Base-by-base conservation (phyloP, 495 filamentous ascomycete genomes). In the Pseudotulostoma volvatum region DNA sequence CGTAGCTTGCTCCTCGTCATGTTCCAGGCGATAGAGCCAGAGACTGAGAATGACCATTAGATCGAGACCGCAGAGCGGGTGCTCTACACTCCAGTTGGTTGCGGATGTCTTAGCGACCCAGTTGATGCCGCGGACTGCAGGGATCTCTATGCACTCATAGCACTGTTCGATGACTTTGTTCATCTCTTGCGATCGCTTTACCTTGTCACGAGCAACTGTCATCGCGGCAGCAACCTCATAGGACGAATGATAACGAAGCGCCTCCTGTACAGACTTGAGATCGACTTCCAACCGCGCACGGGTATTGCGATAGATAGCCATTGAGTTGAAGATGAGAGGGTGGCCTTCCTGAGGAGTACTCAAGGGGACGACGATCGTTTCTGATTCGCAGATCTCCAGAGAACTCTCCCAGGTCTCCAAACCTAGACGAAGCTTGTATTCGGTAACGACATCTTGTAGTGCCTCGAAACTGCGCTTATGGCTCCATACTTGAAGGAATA, bases 11-110 rank as follows among this genome's bases (percentile, higher is more conserved):
- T 96, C 92, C 47, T 92, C 84, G 70, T 97, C 90, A 68, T 95
- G 85, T 82, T 97, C 90, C 67, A 97, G 77, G 61, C 84, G 82
- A 67, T 93, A 95, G 52, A 97, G 76, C 90, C 90, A 97, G 47
- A 97, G 68, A 55, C 81, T 94, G 51, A 97, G 82, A 49, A 95
- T 94, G 64, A 97, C 88, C 79, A 97, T 95, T 51, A 97, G 71
- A 59, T 97, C 90, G 62, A 97, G 71, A 46, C 86, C 92, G 54
- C 86, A 93, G 30, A 97, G 76, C 20, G 92, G 90, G 56, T 97
- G 90, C 66, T 97, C 90, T 34, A 96, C 79, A 62, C 90, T 97
- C 90, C 90, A 97, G 66, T 97, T 96, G 37, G 90, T 93, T 35
- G 90, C 84, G 38, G 84, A 93, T 16, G 87, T 95, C 51, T 86